Conservation (phyloP, 176 grass and related monocot genomes). For the Musa itinerans region DNA sequence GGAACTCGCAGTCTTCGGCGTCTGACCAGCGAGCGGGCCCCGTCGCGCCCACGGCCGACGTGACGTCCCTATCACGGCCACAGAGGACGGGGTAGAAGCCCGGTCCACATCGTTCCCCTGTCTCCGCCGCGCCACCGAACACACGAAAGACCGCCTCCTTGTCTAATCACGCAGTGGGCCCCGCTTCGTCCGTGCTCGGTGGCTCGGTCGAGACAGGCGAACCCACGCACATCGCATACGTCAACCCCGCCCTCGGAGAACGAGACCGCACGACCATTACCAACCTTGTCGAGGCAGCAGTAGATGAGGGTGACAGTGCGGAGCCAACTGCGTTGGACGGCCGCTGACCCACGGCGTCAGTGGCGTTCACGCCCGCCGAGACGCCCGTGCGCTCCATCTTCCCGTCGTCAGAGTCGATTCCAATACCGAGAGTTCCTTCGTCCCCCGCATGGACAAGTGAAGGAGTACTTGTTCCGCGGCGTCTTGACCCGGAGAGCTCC, state of each 20-base stretch:
- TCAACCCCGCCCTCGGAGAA: too few relatives aligned
- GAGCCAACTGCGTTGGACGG: background rate
- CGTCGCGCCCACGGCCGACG: conserved; percentile 9
- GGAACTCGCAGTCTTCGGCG: background rate
- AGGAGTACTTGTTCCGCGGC: background rate
- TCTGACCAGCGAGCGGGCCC: background rate
- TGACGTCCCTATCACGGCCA: conserved; percentile 38
- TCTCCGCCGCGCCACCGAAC: background rate
- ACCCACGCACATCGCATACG: too few relatives aligned
- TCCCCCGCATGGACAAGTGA: background rate
- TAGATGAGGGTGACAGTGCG: background rate
- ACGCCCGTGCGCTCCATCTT: background rate
- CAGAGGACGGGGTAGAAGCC: conserved; percentile 18
- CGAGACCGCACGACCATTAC: background rate
- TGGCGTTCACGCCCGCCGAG: background rate
- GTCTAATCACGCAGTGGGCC: too few relatives aligned
- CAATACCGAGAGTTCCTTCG: background rate
- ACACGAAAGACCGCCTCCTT: background rate
- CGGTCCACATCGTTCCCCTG: conserved; percentile 8
- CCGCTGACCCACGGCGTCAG: background rate
- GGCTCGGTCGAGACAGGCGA: background rate
- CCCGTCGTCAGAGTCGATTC: background rate
- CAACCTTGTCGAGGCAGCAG: background rate
- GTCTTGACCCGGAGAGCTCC: background rate
- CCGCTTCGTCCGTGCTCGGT: background rate